Evolutionary conservation across 805 yeast species (phyloP).

Genomic region (Pichia gijzeniarum): DNA sequence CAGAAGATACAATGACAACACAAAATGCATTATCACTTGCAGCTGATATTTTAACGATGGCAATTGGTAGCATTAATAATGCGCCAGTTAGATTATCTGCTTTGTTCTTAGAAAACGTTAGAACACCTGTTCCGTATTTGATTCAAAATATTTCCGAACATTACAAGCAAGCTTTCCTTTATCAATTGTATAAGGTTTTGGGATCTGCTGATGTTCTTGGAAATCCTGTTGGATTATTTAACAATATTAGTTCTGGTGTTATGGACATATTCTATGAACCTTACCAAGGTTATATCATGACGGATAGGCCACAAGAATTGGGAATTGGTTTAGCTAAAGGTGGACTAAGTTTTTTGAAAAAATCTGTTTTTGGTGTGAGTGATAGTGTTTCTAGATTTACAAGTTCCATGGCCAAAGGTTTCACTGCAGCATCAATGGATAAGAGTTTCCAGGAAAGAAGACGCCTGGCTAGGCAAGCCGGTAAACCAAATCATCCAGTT

Average conservation of each 20-base stretch:
- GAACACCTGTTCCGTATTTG: conserved; percentile 76
- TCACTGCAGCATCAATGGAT: conserved; percentile 87
- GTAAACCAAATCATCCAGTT: conserved; percentile 70
- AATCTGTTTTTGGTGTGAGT: conserved; percentile 89
- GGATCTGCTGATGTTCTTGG: conserved; percentile 97
- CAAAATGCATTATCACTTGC: conserved; percentile 69
- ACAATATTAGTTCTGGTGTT: conserved; percentile 88
- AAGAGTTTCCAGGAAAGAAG: conserved; percentile 80
- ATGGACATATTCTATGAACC: conserved; percentile 97
- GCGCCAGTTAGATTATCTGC: conserved; percentile 92
- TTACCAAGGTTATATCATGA: conserved; percentile 89
- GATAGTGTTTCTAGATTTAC: conserved; percentile 91
- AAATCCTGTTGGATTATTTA: conserved; percentile 95
- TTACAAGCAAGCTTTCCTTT: conserved; percentile 86
- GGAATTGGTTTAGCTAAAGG: conserved; percentile 97
- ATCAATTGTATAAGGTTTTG: conserved; percentile 83
- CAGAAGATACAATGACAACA: conserved; percentile 49
- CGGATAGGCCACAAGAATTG: conserved; percentile 91
- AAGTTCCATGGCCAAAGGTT: conserved; percentile 90
- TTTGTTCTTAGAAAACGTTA: conserved; percentile 76
- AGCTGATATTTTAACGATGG: conserved; percentile 86
- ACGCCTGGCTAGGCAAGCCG: conserved; percentile 60
- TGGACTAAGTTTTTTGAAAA: conserved; percentile 86
- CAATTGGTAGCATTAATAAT: conserved; percentile 93
- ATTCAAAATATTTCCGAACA: conserved; percentile 69